Evolutionary conservation across 495 filamentous ascomycete species (phyloP).

Genomic region (Chaetomium tenue): DNA sequence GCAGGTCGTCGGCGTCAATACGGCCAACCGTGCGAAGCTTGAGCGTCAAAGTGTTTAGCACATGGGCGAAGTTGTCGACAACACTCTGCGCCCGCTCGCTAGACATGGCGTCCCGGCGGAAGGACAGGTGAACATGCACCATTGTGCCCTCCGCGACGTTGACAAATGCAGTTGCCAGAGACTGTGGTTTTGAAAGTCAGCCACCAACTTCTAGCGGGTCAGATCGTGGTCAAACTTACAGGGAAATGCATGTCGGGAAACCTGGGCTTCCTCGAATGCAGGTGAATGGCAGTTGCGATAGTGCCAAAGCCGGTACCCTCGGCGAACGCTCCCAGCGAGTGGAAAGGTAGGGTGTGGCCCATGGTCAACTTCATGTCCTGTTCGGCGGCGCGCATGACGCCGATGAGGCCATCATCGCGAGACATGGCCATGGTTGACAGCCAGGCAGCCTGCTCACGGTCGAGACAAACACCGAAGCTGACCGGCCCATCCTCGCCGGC

Average conservation of each 20-base stretch:
- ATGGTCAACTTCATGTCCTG: constrained; percentile 21
- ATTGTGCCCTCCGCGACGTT: constrained; percentile 12
- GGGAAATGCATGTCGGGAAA: constrained; percentile 18
- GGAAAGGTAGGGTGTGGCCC: constrained; percentile 15
- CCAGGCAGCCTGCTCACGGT: constrained; percentile 17
- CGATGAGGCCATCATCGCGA: constrained; percentile 11
- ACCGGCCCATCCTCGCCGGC: constrained; percentile 17
- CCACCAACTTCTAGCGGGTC: no score
- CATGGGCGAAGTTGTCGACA: constrained; percentile 12
- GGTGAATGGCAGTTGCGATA: constrained; percentile 5
- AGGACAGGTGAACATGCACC: constrained; percentile 16
- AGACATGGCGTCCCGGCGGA: constrained; percentile 14
- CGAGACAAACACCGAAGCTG: constrained; percentile 19
- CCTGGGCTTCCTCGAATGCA: constrained; percentile 10
- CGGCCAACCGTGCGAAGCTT: constrained; percentile 5
- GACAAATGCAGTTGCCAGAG: constrained; percentile 13
- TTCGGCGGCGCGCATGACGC: constrained; percentile 12
- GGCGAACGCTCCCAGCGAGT: constrained; percentile 11
- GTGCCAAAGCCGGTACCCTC: constrained; percentile 4
- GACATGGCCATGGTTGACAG: constrained; percentile 15
- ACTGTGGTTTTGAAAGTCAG: background rate
- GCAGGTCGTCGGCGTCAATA: constrained; percentile 7
- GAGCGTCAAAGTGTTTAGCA: constrained; percentile 10
- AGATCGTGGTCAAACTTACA: background rate
- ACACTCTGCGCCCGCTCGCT: constrained; percentile 5